Evolutionary conservation across 1,139 yeast genomes (phyloP), one percentile per base, ranked within the genome.

Genomic region (Lodderomyces theae): DNA sequence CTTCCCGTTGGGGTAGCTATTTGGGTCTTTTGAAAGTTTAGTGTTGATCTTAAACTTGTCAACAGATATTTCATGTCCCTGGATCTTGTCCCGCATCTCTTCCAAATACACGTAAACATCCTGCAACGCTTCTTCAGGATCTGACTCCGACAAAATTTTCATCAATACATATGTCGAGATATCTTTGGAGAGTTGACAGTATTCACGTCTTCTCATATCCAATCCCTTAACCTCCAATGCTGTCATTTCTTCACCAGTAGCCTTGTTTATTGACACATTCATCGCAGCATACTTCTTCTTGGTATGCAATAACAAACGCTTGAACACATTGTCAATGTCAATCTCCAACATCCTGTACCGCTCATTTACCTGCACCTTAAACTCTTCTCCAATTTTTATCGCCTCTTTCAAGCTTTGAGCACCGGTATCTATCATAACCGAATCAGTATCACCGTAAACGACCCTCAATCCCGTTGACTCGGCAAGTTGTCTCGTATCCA

Each of bases 251-350:
- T 74, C 67, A 1, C 76, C 78, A 30, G 79, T 76, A 34, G 68
- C 64, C 38, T 70, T 68, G 38, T 68, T 66, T 23, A 77, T 69
- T 13, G 72, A 60, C 35, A 77, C 67, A 51, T 80, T 83, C 67
- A 90, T 72, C 2, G 98, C 98, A 3, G 99, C 99, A 59, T 94
- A 94, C 66, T 94, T 94, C 80, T 94, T 94, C 68, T 94, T 94
- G n/a, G 96, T 89, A 59, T 89, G 96, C 42, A 94, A 69, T 44
- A 94, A 71, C 47, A 94, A 72, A 50, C 90, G 79, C 55, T 86
- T 86, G 66, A 87, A 94, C 2, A 89, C 89, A 56, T 92, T 89
- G 66, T 94, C 99, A 50, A 87, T 88, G 57, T 94, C 99, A 57
- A 94, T 88, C 58, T 94, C 99, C 56, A 94, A 72, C 49, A 87